phyloP scores from a whole-genome alignment of 495 filamentous ascomycete species.

The Lentithecium fluviatile region DNA sequence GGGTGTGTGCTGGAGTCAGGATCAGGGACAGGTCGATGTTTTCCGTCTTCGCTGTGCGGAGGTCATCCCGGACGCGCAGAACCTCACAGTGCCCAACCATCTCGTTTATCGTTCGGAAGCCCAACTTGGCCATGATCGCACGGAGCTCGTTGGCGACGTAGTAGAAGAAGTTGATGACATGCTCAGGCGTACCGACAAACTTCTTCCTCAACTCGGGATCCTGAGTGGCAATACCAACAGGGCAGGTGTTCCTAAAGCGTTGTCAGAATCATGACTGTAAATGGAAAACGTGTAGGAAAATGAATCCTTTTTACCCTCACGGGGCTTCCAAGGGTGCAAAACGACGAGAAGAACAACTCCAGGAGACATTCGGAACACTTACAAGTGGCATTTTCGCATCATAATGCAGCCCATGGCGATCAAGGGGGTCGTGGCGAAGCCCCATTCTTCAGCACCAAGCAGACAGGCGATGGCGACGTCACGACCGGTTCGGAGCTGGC shows the following conservation, averaged over 20 bases:
- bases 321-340: too few species aligned
- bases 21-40: slow-evolving; percentile 96
- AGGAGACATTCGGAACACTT: too few species aligned
- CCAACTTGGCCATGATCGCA: slow-evolving; percentile 96
- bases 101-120: slow-evolving; percentile 94
- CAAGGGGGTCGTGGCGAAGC: slow-evolving; percentile 94
- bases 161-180: slow-evolving; percentile 99
- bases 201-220: slow-evolving; percentile 94
- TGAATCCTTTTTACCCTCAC: background rate
- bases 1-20: slow-evolving; percentile 91
- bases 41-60: slow-evolving; percentile 82
- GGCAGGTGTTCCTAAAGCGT: slow-evolving; percentile 73
- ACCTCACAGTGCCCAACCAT: slow-evolving; percentile 95
- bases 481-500: slow-evolving; percentile 89
- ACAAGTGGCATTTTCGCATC: slow-evolving; percentile 71
- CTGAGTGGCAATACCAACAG: slow-evolving; percentile 95
- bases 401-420: slow-evolving; percentile 98
- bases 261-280: background rate
- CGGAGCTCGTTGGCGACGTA: slow-evolving; percentile 97
- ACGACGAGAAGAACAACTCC: too few species aligned
- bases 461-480: slow-evolving; percentile 96
- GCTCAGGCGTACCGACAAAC: slow-evolving; percentile 90
- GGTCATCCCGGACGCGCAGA: slow-evolving; percentile 83
- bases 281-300: background rate
- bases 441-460: slow-evolving; percentile 96